Evolutionary conservation across 2,329 filamentous ascomycete species (phyloP), one percentile per base, ranked within the genome.

Genomic region (Cladophialophora chaetospira): DNA sequence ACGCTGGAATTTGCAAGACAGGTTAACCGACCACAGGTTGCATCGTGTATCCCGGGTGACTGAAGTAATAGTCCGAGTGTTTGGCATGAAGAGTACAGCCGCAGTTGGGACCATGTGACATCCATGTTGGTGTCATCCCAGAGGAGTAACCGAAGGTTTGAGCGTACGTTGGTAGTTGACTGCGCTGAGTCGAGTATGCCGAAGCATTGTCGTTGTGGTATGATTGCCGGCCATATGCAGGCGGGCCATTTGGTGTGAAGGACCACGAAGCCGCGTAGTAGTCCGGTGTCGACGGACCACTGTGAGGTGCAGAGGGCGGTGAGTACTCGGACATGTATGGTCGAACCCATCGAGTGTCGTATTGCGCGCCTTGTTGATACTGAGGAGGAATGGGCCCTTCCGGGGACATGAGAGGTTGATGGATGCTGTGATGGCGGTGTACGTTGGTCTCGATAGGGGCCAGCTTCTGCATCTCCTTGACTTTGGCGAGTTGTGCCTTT

Each of bases 401-500:
- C 33, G 74, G 75, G 45, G 76, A 78, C 67, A 77, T 72, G 10
- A 78, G 69, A 4, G 74, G 72, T 67, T 83, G 82, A 43, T 61
- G 74, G 55, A 78, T 66, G 43, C 75, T 72, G 56, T 77, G 73
- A 63, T 77, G 72, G 56, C 82, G 78, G 61, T 82, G 75, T 55
- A 87, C 73, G 62, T 82, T 85, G 50, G 86, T 88, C 66, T 88
- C 83, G 61, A 89, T 81, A 28, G 85, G 83, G 48, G 81, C 81
- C 63, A 87, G 73, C 66, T 79, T 78, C 59, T 72, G 75, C 65
- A 71, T 74, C 63, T 69, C 74, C 63, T 73, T 77, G 62, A 72
- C 77, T 63, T 67, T 70, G 51, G 71, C 72, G 64, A 75, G 73
- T 66, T 79, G 73, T 55, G 72, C 68, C 70, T 79, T 79, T 57